A percentile compares a stretch with the other conserved stretches of the same genome.
phyloP scores from a whole-genome alignment of 164 flowering plant genomes.

The Aristolochia californica region DNA sequence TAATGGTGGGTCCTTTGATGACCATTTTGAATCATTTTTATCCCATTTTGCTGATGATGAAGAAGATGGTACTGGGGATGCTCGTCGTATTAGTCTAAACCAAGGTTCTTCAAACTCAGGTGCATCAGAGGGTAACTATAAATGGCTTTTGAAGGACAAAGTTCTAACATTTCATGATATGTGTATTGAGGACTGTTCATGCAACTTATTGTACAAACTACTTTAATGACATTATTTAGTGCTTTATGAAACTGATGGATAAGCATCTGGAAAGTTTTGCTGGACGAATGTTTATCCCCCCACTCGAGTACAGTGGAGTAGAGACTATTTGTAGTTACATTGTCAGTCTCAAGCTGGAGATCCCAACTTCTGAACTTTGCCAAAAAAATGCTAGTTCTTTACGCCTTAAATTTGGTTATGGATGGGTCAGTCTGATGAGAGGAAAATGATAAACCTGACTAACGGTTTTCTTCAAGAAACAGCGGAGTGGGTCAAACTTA shows the following conservation, averaged over 20 bases:
- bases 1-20: constrained; percentile 77
- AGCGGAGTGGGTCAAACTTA: too few relatives aligned
- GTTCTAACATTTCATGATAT: neutral
- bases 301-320: too few relatives aligned
- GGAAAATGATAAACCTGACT: too few relatives aligned
- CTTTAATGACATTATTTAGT: too few relatives aligned
- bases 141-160: neutral
- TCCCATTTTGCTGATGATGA: constrained; percentile 75
- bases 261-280: too few relatives aligned
- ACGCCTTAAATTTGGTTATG: neutral
- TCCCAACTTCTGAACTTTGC: too few relatives aligned
- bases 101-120: neutral
- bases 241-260: too few relatives aligned
- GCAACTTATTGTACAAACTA: neutral
- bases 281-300: too few relatives aligned
- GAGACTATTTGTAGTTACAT: too few relatives aligned
- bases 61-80: constrained; percentile 29
- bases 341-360: too few relatives aligned
- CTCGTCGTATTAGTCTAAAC: neutral
- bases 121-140: neutral
- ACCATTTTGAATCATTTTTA: constrained; percentile 73
- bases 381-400: neutral
- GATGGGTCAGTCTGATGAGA: too few relatives aligned
- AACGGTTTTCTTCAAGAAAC: too few relatives aligned
- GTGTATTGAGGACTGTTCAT: neutral